These are phyloP conservation scores for Cytospora piceicola DNA, from an alignment of 2,329 filamentous ascomycete species.

Conservation along the genomic window DNA sequence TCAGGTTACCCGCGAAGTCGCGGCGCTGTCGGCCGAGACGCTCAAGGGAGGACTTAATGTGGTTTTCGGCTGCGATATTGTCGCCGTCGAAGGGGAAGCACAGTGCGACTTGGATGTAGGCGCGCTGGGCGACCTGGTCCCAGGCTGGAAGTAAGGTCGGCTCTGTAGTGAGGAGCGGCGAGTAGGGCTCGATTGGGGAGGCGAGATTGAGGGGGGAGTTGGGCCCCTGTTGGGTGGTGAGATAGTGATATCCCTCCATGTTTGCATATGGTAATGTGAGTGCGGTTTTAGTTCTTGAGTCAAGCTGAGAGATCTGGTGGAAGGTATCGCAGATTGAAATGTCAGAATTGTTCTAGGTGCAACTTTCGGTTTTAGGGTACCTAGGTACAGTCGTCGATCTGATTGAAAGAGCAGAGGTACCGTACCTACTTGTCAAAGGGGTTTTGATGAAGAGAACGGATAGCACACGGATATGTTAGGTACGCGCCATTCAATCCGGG, in stretches of 20 bases:
- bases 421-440: too few species aligned
- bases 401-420: too few species aligned
- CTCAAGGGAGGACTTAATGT: conserved; percentile 32
- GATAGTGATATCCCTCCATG: neutral
- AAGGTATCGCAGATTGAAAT: neutral
- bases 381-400: too few species aligned
- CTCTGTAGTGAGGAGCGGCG: neutral
- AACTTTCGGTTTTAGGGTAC: too few species aligned
- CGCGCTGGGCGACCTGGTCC: conserved; percentile 1
- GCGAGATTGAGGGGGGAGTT: neutral
- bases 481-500: too few species aligned
- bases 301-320: neutral
- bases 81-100: conserved; percentile 35
- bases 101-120: conserved; percentile 20
- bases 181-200: neutral
- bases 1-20: conserved; percentile 36
- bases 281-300: neutral
- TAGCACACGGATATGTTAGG: too few species aligned
- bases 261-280: neutral
- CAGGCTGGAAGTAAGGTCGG: neutral
- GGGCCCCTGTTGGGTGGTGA: neutral
- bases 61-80: conserved; percentile 19
- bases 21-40: conserved; percentile 34
- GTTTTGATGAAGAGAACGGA: too few species aligned
- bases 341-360: too few species aligned